These are phyloP conservation scores for Tetratostichococcus sp. DNA, from an alignment of 139 green algal species.

Conservation along the genomic window DNA sequence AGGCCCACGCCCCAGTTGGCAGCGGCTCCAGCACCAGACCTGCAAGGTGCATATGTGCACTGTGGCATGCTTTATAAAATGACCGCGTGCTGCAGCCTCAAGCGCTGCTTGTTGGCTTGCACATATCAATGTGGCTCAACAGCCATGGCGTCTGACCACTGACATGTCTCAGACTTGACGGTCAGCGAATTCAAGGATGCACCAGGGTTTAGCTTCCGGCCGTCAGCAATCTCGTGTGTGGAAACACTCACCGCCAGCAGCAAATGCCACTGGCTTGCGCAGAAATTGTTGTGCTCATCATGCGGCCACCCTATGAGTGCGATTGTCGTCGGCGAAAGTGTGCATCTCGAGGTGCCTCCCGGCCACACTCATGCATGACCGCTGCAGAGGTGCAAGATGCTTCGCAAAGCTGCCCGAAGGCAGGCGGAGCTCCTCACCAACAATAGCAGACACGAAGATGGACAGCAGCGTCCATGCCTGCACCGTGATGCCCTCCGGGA, in stretches of 20 bases:
- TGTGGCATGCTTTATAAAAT: neutral
- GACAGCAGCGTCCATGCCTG: conserved; percentile 87
- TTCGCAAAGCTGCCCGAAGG: too few species aligned
- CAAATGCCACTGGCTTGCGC: neutral
- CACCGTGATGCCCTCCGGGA: conserved; percentile 55
- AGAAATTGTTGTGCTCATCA: neutral
- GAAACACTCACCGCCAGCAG: neutral
- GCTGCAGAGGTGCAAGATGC: too few species aligned
- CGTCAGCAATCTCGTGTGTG: conserved; percentile 1
- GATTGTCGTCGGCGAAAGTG: too few species aligned
- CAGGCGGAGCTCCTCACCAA: conserved; percentile 14
- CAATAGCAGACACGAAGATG: conserved; percentile 93
- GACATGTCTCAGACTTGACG: too few species aligned
- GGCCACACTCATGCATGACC: too few species aligned
- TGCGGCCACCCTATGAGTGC: neutral
- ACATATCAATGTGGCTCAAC: too few species aligned
- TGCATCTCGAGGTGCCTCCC: too few species aligned
- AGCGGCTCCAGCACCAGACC: conserved; percentile 91
- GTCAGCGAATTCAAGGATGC: too few species aligned
- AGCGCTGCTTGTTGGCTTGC: too few species aligned
- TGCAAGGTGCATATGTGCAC: conserved; percentile 1
- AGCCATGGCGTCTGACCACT: too few species aligned
- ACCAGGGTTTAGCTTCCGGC: too few species aligned
- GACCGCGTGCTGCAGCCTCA: too few species aligned
- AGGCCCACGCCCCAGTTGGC: conserved; percentile 91